A percentile compares a stretch with the other conserved stretches of the same genome.
phyloP scores from a whole-genome alignment of 139 green algal genomes.

The Marvania coccoides region DNA sequence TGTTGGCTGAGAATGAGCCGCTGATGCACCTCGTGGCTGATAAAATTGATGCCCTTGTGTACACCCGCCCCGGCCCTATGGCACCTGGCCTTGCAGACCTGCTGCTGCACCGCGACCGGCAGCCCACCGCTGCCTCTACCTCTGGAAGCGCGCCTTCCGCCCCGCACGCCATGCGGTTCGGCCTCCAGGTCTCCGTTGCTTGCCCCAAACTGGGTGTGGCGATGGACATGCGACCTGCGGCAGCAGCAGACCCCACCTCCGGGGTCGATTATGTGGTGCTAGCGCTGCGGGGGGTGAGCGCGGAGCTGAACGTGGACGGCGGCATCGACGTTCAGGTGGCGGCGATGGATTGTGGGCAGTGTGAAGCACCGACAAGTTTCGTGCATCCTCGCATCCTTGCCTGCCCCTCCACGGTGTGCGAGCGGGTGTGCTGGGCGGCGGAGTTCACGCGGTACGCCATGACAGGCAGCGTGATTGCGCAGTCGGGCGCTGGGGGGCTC shows the following conservation, averaged over 20 bases:
- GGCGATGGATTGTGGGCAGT: neutral
- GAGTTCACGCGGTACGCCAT: conserved; percentile 32
- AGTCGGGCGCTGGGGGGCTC: neutral
- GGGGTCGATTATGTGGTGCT: conserved; percentile 10
- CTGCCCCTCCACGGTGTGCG: conserved; percentile 16
- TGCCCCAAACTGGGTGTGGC: conserved; percentile 42
- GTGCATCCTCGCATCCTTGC: conserved; percentile 4
- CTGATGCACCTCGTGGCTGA: conserved; percentile 16
- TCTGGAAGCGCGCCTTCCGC: neutral
- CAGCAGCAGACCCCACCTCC: neutral
- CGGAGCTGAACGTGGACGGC: neutral
- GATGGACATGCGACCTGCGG: conserved; percentile 11
- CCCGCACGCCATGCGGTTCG: neutral
- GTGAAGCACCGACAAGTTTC: neutral
- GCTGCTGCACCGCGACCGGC: conserved; percentile 23
- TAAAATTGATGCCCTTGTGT: conserved; percentile 32
- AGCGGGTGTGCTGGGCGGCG: conserved; percentile 20
- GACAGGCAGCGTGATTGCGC: conserved; percentile 11
- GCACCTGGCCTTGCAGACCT: neutral
- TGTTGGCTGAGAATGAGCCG: neutral
- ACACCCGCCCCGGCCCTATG: neutral
- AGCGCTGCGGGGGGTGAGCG: conserved; percentile 5
- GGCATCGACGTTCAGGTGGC: neutral
- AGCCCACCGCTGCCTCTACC: neutral
- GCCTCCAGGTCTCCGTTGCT: neutral